Conservation (phyloP, 176 grass and related monocot genomes). For the Aegilops sharonensis region DNA sequence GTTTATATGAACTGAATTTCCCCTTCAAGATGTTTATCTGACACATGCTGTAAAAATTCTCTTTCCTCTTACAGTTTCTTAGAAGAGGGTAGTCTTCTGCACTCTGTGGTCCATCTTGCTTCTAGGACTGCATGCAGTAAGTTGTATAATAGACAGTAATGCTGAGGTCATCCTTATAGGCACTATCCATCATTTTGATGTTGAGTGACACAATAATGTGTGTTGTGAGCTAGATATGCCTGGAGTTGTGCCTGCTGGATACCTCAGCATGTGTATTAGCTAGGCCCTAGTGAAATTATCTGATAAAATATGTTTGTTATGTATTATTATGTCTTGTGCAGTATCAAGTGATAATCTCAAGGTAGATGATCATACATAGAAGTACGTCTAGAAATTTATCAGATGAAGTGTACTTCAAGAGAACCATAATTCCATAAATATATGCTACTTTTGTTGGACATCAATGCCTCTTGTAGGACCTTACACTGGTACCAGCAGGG, state of each 20-base stretch:
- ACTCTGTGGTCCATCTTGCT: not conserved
- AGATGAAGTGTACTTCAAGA: constrained; percentile 21
- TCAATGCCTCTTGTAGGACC: not conserved
- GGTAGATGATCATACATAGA: constrained; percentile 8
- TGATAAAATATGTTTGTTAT: not conserved
- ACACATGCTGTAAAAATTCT: not conserved
- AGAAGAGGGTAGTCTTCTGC: not conserved
- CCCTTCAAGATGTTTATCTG: constrained; percentile 12
- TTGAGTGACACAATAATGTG: not conserved
- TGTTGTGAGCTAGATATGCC: constrained; percentile 22
- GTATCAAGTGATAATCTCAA: not conserved
- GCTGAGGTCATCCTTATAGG: not conserved
- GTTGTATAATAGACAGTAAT: constrained; percentile 5
- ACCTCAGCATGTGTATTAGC: constrained; percentile 12
- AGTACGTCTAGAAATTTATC: constrained; percentile 9
- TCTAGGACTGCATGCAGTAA: constrained; percentile 17
- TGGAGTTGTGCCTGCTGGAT: not conserved
- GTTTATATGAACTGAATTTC: not conserved
- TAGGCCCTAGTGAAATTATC: constrained; percentile 1
- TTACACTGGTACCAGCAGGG: constrained; percentile 44
- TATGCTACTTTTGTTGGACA: not conserved
- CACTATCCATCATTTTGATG: not conserved
- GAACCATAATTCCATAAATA: constrained; percentile 9
- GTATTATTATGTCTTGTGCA: not conserved
- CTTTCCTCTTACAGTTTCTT: constrained; percentile 16